phyloP scores from a whole-genome alignment of 306 rosid genomes.

The Trifolium fragiferum region DNA sequence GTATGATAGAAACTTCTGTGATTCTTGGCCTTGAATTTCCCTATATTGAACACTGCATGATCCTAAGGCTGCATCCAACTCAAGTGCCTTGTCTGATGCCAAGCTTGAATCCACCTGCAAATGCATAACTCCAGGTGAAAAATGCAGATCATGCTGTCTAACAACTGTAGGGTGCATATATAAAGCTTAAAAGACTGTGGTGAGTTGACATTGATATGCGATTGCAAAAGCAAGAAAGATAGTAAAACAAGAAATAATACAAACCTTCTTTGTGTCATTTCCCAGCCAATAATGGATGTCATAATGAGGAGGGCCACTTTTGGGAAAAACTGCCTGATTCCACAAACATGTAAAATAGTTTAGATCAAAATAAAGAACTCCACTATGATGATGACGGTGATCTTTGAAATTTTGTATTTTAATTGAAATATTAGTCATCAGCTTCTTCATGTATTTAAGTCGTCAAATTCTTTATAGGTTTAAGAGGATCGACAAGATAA shows the following conservation, averaged over 20 bases:
- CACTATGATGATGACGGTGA: not conserved
- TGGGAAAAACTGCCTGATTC: conserved; percentile 72
- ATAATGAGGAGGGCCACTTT: conserved; percentile 69
- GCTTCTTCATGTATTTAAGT: conserved; percentile 16
- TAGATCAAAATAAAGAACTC: conserved; percentile 3
- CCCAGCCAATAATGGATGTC: conserved; percentile 93
- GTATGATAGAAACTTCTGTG: conserved; percentile 80
- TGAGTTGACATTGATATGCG: conserved; percentile 18
- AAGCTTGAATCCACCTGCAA: conserved; percentile 76
- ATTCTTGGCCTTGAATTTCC: conserved; percentile 91
- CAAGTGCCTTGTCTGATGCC: conserved; percentile 94
- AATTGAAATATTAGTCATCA: not conserved
- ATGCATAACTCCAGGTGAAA: conserved; percentile 29
- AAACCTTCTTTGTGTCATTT: conserved; percentile 70
- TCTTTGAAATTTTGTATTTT: not conserved
- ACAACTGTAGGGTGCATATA: not conserved
- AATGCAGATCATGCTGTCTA: conserved; percentile 32
- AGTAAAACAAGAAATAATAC: conserved; percentile 22
- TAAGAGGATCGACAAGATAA: conserved; percentile 37
- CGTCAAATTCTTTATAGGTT: conserved; percentile 12
- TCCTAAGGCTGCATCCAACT: conserved; percentile 89
- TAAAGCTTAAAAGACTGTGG: not conserved
- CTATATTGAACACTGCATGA: conserved; percentile 92
- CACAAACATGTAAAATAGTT: conserved; percentile 45
- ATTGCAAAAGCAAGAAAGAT: conserved; percentile 9